A percentile compares a stretch with the other conserved stretches of the same genome.
These are phyloP conservation scores for Phytophthora constricta DNA, from an alignment of 352 stramenopile genomes.

Conservation along the genomic window DNA sequence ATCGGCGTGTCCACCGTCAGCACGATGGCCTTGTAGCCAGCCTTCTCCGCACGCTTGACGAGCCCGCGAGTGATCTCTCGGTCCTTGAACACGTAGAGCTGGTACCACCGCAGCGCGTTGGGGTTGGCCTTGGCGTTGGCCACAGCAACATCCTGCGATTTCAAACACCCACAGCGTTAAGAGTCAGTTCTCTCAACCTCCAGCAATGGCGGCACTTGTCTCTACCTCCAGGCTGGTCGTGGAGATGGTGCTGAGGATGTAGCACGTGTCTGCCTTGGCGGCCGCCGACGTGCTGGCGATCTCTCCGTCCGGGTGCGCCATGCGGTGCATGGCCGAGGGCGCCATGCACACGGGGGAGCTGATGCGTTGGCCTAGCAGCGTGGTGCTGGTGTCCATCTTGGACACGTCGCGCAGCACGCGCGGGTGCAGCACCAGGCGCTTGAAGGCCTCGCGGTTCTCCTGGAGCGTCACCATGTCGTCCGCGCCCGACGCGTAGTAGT, in stretches of 20 bases:
- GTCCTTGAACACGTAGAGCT: conserved; percentile 97
- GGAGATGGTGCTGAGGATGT: conserved; percentile 92
- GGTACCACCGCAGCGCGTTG: conserved; percentile 92
- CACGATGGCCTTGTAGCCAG: conserved; percentile 95
- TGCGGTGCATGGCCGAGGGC: conserved; percentile 92
- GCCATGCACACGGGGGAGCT: conserved; percentile 95
- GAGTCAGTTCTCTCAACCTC: conserved; percentile 44
- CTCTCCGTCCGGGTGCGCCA: conserved; percentile 96
- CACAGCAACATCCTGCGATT: conserved; percentile 45
- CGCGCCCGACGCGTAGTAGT: conserved; percentile 93
- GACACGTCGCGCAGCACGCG: conserved; percentile 94
- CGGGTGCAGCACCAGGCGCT: conserved; percentile 93
- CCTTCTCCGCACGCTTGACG: conserved; percentile 89
- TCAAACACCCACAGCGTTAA: background rate
- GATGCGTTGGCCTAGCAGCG: conserved; percentile 91
- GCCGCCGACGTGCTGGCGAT: conserved; percentile 83
- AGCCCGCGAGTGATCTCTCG: conserved; percentile 94
- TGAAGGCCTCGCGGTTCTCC: conserved; percentile 91
- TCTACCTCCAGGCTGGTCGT: conserved; percentile 39
- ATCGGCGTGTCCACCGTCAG: conserved; percentile 96
- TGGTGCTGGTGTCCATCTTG: conserved; percentile 92
- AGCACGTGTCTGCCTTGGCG: conserved; percentile 87
- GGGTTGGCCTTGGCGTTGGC: conserved; percentile 69
- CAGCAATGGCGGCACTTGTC: background rate
- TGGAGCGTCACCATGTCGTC: conserved; percentile 92